Evolutionary conservation across 1,284 basidiomycete species (phyloP), one percentile per base, ranked within the genome.

Genomic region (Malassezia equina): DNA sequence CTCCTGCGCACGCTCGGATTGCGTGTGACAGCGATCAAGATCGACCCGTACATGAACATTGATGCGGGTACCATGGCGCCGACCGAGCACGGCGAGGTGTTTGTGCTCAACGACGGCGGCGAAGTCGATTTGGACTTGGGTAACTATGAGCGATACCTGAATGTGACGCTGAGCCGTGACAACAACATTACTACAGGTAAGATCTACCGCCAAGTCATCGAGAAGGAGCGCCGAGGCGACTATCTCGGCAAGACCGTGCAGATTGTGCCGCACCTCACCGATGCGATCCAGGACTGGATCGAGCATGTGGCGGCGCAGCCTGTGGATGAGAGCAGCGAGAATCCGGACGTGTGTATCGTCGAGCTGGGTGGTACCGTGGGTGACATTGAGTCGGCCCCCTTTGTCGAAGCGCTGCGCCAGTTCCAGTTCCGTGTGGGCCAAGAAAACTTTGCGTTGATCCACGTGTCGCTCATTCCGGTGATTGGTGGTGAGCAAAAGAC

Each of bases 1-100:
- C 81, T 98, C 51, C 81, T 98, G 75, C 96, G 96, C 80, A 96
- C 89, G 45, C 84, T 86, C 29, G 93, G 93, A 42, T 80, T 94
- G 62, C 93, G 90, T 77, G 93, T 96, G 70, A 98, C 94, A 2
- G 87, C 94, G 24, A 96, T 98, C 81, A 98, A 98, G 79, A 96
- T 98, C 68, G 93, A 98, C 77, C 93, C 93, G 21, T 98, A 98
- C 75, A 96, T 98, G 91, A 98, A 98, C 79, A 95, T 99, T 70
- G 93, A 99, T 81, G 94, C 93, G 32, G 94, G 94, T 40, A 96
- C 93, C 28, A 99, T 99, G 93, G 83, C 90, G 39, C 94, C 93
- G 12, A 94, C 90, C 31, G 93, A 98, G 77, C 93, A 98, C 76
- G 94, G 91, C 66, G 93, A 98, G 79, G 94, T 98, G 4, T 98